A percentile compares a stretch with the other conserved stretches of the same genome.
Evolutionary conservation across 306 rosid genomes (phyloP).

Genomic region (Mimosa bimucronata): DNA sequence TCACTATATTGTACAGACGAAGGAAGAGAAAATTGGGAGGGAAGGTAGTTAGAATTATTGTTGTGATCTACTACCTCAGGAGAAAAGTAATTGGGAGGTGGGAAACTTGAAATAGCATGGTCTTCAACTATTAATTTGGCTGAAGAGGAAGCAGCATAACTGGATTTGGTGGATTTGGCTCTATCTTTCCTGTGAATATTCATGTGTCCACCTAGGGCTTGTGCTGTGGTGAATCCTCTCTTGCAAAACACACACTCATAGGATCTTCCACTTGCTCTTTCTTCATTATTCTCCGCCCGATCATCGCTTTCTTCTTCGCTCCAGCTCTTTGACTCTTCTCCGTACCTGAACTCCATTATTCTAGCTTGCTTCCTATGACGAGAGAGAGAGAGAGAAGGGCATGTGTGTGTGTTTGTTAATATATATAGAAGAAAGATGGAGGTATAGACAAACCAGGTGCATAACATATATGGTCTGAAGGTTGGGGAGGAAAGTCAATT

Average conservation of each 20-base stretch:
- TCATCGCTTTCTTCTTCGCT: constrained; percentile 54
- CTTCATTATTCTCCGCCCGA: constrained; percentile 41
- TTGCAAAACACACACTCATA: constrained; percentile 90
- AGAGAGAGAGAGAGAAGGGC: not conserved
- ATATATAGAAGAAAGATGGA: constrained; percentile 34
- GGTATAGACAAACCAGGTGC: not conserved
- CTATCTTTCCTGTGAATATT: constrained; percentile 86
- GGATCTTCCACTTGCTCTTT: constrained; percentile 53
- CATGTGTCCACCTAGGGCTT: constrained; percentile 95
- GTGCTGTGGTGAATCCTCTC: constrained; percentile 92
- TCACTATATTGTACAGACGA: not conserved
- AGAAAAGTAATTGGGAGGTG: constrained; percentile 27
- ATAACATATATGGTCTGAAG: not conserved
- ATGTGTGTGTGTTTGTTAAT: not conserved
- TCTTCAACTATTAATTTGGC: constrained; percentile 20
- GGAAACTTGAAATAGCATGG: constrained; percentile 10
- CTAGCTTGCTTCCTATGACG: not conserved
- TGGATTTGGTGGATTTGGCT: constrained; percentile 42
- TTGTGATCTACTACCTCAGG: constrained; percentile 35
- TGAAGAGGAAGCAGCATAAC: constrained; percentile 37
- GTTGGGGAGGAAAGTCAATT: not conserved
- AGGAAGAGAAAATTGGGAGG: constrained; percentile 45
- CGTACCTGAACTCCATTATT: constrained; percentile 53
- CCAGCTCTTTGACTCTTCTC: constrained; percentile 53
- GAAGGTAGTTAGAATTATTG: constrained; percentile 33